Evolutionary conservation across 1,139 yeast genomes (phyloP).

Genomic region (Wickerhamiella pararugosa): DNA sequence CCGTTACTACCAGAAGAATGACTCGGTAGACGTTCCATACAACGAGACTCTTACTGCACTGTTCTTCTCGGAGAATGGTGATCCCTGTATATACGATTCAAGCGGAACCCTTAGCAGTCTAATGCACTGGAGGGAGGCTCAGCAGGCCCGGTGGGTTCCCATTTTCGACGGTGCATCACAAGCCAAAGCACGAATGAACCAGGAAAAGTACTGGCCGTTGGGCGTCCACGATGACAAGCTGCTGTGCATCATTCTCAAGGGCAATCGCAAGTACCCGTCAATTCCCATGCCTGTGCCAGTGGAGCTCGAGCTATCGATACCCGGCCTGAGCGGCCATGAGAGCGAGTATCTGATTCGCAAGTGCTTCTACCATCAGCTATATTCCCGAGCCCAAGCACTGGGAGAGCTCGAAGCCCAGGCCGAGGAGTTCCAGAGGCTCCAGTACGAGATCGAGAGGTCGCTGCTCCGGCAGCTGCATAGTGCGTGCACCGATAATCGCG

Average conservation of each 20-base stretch:
- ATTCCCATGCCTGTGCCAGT: conserved; percentile 76
- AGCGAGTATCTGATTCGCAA: conserved; percentile 12
- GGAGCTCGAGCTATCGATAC: conserved; percentile 57
- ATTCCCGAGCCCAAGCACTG: conserved; percentile 14
- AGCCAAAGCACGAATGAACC: conserved; percentile 34
- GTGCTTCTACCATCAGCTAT: conserved; percentile 17
- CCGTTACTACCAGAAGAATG: conserved; percentile 28
- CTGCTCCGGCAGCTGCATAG: conserved; percentile 61
- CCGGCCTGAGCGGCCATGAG: conserved; percentile 25
- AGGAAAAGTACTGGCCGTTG: conserved; percentile 64
- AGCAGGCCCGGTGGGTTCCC: conserved; percentile 81
- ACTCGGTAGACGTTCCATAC: conserved; percentile 23
- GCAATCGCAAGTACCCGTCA: conserved; percentile 34
- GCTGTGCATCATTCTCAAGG: conserved; percentile 61
- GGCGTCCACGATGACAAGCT: conserved; percentile 58
- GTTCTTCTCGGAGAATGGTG: conserved; percentile 70
- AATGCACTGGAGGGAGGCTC: conserved; percentile 56
- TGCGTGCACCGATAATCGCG: conserved; percentile 54
- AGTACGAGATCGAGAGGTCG: conserved; percentile 44
- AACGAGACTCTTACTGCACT: conserved; percentile 34
- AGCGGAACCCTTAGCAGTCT: conserved; percentile 59
- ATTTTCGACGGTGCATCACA: conserved; percentile 52
- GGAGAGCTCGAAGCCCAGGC: conserved; percentile 15
- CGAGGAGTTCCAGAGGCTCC: conserved; percentile 18
- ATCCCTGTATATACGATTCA: conserved; percentile 73